These are phyloP conservation scores for Populus ilicifolia DNA, from an alignment of 345 rosid genomes.

Conservation along the genomic window DNA sequence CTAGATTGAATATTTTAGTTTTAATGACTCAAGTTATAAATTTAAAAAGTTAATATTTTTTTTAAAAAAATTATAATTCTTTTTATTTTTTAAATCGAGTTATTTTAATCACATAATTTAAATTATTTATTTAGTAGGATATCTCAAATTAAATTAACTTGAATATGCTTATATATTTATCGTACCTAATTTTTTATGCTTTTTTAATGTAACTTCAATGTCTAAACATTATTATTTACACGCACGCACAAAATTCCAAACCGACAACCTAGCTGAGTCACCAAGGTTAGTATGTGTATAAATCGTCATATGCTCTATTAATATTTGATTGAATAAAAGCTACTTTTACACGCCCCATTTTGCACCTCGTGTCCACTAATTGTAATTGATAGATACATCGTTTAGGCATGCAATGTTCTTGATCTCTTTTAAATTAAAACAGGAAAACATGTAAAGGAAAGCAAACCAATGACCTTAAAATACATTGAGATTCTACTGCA, in stretches of 20 bases:
- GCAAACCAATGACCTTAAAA: background rate
- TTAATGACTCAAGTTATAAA: rapidly evolving
- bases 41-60: no score
- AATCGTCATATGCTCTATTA: background rate
- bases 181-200: background rate
- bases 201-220: rapidly evolving
- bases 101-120: no score
- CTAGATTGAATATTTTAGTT: no score
- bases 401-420: background rate
- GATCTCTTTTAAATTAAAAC: background rate
- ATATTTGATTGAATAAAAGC: background rate
- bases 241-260: no score
- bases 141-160: no score
- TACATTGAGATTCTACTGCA: background rate
- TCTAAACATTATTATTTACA: no score
- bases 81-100: no score
- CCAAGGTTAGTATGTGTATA: background rate
- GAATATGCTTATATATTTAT: background rate
- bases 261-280: no score
- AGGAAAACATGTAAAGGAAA: background rate
- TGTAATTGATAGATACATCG: background rate
- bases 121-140: rapidly evolving
- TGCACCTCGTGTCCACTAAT: background rate
- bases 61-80: no score
- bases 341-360: background rate